These are phyloP conservation scores for Kodamaea neixiangensis DNA, from an alignment of 805 yeast genomes.

Conservation along the genomic window DNA sequence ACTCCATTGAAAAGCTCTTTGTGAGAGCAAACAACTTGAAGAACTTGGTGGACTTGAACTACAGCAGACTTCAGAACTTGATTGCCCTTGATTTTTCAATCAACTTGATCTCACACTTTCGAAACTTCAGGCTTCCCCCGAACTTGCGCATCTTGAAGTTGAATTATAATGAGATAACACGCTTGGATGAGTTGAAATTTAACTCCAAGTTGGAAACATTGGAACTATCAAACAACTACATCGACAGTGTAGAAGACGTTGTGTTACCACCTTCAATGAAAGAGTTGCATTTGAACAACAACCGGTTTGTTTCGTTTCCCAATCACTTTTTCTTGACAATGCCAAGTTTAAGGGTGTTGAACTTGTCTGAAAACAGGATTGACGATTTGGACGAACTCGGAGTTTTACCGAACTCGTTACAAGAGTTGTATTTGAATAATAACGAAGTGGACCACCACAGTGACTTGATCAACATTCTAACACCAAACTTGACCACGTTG, in stretches of 20 bases:
- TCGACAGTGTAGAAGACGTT: slow-evolving; percentile 13
- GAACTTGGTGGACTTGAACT: slow-evolving; percentile 16
- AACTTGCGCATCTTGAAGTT: slow-evolving; percentile 12
- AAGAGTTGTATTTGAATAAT: slow-evolving; percentile 19
- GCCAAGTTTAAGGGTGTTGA: slow-evolving; percentile 12
- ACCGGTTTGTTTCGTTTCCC: slow-evolving; percentile 17
- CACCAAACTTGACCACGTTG: slow-evolving; percentile 16
- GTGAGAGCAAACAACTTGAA: slow-evolving; percentile 18
- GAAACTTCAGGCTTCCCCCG: slow-evolving; percentile 14
- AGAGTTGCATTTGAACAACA: slow-evolving; percentile 17
- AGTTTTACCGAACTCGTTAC: slow-evolving; percentile 17
- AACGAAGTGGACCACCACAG: slow-evolving; percentile 23
- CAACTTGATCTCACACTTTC: slow-evolving; percentile 10
- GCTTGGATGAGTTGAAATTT: slow-evolving; percentile 7
- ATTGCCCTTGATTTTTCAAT: slow-evolving; percentile 16
- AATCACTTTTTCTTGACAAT: slow-evolving; percentile 15
- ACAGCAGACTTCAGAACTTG: slow-evolving; percentile 7
- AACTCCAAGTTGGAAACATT: slow-evolving; percentile 17
- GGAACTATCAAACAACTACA: slow-evolving; percentile 17
- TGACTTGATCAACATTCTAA: slow-evolving; percentile 18
- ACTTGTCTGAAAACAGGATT: slow-evolving; percentile 19
- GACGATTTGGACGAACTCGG: slow-evolving; percentile 29
- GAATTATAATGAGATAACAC: slow-evolving; percentile 17
- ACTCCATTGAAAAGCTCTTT: slow-evolving; percentile 13
- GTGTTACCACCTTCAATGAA: slow-evolving; percentile 15